Conservation (phyloP, 2,329 filamentous ascomycete species). For the Pestalotiopsis sp. region DNA sequence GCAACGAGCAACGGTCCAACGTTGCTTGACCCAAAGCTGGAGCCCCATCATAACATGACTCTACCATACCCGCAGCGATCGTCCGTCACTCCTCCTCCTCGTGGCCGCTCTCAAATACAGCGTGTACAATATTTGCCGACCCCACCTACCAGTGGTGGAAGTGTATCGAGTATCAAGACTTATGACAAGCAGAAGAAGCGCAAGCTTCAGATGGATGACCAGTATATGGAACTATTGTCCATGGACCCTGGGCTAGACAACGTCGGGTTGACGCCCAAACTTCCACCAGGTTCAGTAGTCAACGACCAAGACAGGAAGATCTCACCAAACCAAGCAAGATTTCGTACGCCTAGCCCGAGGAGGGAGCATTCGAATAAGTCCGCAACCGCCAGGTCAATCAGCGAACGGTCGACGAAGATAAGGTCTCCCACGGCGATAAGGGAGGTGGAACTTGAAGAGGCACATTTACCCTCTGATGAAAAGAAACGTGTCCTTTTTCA, state of each 20-base stretch:
- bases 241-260: neutral
- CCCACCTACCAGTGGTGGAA: neutral
- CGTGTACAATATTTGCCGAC: neutral
- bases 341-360: no score
- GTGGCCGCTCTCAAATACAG: neutral
- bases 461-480: neutral
- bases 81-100: neutral
- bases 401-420: neutral
- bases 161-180: neutral
- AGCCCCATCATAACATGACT: neutral
- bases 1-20: no score
- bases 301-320: no score
- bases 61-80: neutral
- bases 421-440: neutral
- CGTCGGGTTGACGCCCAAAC: no score
- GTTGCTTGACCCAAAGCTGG: neutral
- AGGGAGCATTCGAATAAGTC: no score
- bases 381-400: neutral
- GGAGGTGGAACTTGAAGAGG: neutral
- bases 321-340: no score
- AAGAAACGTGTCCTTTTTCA: neutral
- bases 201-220: no score
- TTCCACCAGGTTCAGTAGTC: no score
- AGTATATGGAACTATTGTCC: no score
- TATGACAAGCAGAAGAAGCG: no score